Conservation (phyloP, 2,329 filamentous ascomycete species). For the Trematosphaeria pertusa region DNA sequence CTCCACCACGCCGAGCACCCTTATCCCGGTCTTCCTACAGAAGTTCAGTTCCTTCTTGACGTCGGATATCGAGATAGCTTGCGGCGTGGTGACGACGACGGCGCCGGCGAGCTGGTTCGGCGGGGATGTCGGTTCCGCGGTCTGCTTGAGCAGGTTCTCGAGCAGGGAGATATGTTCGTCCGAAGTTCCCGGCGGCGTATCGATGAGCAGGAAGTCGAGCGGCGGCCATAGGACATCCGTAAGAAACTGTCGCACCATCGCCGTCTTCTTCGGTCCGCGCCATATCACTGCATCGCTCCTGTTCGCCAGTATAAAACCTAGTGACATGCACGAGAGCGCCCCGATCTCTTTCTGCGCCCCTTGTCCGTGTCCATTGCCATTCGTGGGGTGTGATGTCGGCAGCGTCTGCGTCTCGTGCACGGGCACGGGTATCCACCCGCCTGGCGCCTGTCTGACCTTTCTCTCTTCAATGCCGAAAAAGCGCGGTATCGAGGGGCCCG, state of each 20-base stretch:
- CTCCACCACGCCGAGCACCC: constrained; percentile 87
- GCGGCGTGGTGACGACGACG: constrained; percentile 94
- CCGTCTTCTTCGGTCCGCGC: constrained; percentile 98
- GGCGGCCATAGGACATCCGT: constrained; percentile 86
- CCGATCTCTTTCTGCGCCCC: constrained; percentile 56
- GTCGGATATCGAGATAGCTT: constrained; percentile 91
- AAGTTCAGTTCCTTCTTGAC: constrained; percentile 96
- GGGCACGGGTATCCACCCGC: constrained; percentile 88
- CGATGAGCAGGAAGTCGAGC: constrained; percentile 91
- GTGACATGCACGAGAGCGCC: constrained; percentile 82
- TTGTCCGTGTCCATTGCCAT: constrained; percentile 5
- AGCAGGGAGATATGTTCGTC: constrained; percentile 97
- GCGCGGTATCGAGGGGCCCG: constrained; percentile 93
- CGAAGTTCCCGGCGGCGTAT: constrained; percentile 94
- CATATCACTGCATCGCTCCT: constrained; percentile 94
- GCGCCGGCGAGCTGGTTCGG: constrained; percentile 79
- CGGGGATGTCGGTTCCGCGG: constrained; percentile 20
- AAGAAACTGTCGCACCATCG: constrained; percentile 97
- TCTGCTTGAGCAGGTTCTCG: constrained; percentile 71
- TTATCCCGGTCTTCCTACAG: constrained; percentile 81
- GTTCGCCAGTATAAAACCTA: constrained; percentile 85
- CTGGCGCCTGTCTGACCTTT: constrained; percentile 89
- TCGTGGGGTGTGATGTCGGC: constrained; percentile 13
- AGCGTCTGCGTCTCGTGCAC: constrained; percentile 69
- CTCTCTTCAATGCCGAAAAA: constrained; percentile 89